Evolutionary conservation across 371 early-diverging fungal genomes (phyloP), one percentile per base, ranked within the genome.

Genomic region (Mortierella sp.): DNA sequence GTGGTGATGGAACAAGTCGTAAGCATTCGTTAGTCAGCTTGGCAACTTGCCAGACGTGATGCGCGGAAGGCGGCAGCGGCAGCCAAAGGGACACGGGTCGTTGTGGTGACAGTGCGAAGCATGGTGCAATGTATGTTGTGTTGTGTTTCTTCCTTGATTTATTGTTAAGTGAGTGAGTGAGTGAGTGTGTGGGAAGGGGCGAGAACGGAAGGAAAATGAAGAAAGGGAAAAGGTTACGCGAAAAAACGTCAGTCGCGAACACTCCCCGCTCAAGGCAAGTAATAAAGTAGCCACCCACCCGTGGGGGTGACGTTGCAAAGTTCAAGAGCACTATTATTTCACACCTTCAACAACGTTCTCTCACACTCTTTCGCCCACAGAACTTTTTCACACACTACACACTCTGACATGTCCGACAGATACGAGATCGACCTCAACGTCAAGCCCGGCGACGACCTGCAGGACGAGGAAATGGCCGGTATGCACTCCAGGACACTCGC

Each of bases 401-500:
- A 48, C 21, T 7, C 63, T 35, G 58, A 80, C 58, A 84, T 84
- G 84, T 73, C 76, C n/a, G 81, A 84, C 75, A 85, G 73, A 72
- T 85, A 79, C 77, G 82, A 82, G 63, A 84, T 84, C 71, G 86
- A 85, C 72, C 82, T 85, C 54, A 81, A 76, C 71, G 79, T 84
- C 73, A 78, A 75, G 79, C 81, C 86, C 24, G 79, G 79, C n/a
- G 86, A 82, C 27, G 86, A 85, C 72, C 71, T 85, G 32, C 82
- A 79, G 79, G 86, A 85, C 44, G 82, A 81, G 75, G 86, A 85
- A 71, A 85, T 85, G 86, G 79, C 82, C 72, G 86, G 86, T 85
- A 84, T 78, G 70, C 21, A 18, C 38, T 68, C 6, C 21, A 18
- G 68, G 35, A 14, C 56, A 70, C 29, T 38, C 1, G 10, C 8